phyloP scores from a whole-genome alignment of 345 rosid species.

The Fremontodendron californicum region DNA sequence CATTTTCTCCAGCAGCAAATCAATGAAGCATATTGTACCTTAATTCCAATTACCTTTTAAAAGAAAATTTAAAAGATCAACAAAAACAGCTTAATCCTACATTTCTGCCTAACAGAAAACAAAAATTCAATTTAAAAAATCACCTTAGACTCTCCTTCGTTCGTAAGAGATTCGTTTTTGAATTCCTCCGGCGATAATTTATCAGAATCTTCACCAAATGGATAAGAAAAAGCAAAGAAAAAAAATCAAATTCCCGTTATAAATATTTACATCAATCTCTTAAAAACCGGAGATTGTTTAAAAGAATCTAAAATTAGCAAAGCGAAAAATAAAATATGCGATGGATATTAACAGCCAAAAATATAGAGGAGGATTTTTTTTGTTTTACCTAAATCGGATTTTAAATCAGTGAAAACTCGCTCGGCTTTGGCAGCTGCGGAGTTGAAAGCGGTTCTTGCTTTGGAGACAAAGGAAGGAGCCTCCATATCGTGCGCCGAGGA shows the following conservation, averaged over 20 bases:
- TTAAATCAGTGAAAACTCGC: slow-evolving; percentile 83
- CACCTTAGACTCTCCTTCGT: slow-evolving; percentile 50
- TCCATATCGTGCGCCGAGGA: slow-evolving; percentile 49
- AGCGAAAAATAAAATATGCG: slow-evolving; percentile 15
- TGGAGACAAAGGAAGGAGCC: slow-evolving; percentile 72
- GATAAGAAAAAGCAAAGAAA: not conserved
- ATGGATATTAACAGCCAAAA: slow-evolving; percentile 6
- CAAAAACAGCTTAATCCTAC: not conserved
- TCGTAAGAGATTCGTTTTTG: slow-evolving; percentile 20
- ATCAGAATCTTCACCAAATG: slow-evolving; percentile 45
- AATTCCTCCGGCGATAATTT: slow-evolving; percentile 29
- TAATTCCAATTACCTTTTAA: not conserved
- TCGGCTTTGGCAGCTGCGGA: slow-evolving; percentile 99
- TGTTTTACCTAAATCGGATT: slow-evolving; percentile 64
- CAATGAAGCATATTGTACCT: slow-evolving; percentile 1
- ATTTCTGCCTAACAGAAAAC: not conserved
- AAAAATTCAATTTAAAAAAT: not conserved
- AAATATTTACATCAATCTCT: slow-evolving; percentile 6
- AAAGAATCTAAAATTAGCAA: slow-evolving; percentile 38
- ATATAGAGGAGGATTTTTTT: not conserved
- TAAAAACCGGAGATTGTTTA: slow-evolving; percentile 8
- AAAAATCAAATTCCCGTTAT: slow-evolving; percentile 3
- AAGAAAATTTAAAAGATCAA: not conserved
- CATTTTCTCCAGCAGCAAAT: slow-evolving; percentile 22
- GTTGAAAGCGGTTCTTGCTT: slow-evolving; percentile 86